Evolutionary conservation across 345 rosid genomes (phyloP), one percentile per base, ranked within the genome.

Genomic region (Rubroshorea leprosula): DNA sequence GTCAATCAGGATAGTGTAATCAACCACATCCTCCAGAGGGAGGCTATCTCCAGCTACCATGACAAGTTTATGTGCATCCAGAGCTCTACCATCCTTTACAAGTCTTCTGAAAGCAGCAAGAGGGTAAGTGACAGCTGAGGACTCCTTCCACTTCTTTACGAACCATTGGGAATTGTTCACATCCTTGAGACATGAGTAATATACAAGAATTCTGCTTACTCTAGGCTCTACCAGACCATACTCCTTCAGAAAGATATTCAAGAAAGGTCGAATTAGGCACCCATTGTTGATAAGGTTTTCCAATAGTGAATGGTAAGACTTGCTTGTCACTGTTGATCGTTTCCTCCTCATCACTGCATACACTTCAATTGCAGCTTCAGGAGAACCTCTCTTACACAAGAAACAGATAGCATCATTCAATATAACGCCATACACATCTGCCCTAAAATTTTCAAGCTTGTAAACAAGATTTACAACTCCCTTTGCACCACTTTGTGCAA

Each of bases 31-130:
- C 84, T 89, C 57, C 41, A 20, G 67, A 39, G 76, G 73, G 26
- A 84, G 52, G 62, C 21, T 58, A 64, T 74, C 75, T 49, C 50
- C 71, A 49, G 81, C 73, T 63, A 62, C 72, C 25, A 62, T 61
- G 58, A 86, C 61, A 58, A 89, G 79, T 63, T 67, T 64, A 80
- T 86, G 78, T 41, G 82, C 93, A 77, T 78, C 83, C 59, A 83
- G 63, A 57, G 76, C 73, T 72, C 84, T 71, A 63, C 75, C 78
- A 55, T 72, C 72, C 57, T 64, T 69, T 43, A 74, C 62, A 55
- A 92, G 81, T 23, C 59, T 51, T 67, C 55, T 80, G 50, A 86
- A 53, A 72, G 80, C 66, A 23, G 72, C 59, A 35, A 73, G 62
- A 55, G 80, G 78, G 51, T 68, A 60, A 54, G 68, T 63, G 54